Conservation (phyloP, 2,329 filamentous ascomycete species). For the Phialemonium atrogriseum region DNA sequence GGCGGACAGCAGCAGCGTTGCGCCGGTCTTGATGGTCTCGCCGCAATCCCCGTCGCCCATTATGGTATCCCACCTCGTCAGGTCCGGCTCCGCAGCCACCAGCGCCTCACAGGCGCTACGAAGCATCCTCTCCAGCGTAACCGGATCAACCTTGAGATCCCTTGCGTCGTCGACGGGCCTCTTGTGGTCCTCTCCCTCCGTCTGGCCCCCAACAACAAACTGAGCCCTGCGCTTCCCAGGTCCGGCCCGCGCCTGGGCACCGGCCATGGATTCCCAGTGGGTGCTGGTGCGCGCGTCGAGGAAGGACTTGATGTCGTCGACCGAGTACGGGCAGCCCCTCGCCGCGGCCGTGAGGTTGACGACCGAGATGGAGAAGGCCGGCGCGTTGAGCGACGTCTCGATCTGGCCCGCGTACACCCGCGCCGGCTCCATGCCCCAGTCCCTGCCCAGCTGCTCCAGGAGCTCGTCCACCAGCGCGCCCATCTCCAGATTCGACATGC, state of each 20-base stretch:
- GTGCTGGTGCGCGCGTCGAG: slow-evolving; percentile 57
- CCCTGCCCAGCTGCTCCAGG: slow-evolving; percentile 35
- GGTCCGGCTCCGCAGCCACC: slow-evolving; percentile 50
- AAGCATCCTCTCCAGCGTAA: slow-evolving; percentile 44
- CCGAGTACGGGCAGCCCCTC: slow-evolving; percentile 33
- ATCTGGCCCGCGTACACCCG: slow-evolving; percentile 55
- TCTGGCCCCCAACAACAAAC: no score
- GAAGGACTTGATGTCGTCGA: slow-evolving; percentile 49
- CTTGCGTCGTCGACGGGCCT: slow-evolving; percentile 27
- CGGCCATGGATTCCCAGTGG: slow-evolving; percentile 43
- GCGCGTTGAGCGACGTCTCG: slow-evolving; percentile 65
- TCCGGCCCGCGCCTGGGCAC: slow-evolving; percentile 31
- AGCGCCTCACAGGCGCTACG: slow-evolving; percentile 43
- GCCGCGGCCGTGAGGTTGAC: slow-evolving; percentile 48
- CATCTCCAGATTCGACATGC: slow-evolving; percentile 49
- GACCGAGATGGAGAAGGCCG: slow-evolving; percentile 61
- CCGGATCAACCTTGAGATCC: slow-evolving; percentile 43
- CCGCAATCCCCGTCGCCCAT: slow-evolving; percentile 62
- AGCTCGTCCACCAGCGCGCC: slow-evolving; percentile 46
- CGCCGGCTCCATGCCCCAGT: slow-evolving; percentile 41
- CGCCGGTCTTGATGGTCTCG: slow-evolving; percentile 49
- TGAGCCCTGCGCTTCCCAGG: slow-evolving; percentile 36
- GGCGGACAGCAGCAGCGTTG: slow-evolving; percentile 37
- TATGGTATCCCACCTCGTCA: slow-evolving; percentile 54
- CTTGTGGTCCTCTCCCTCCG: slow-evolving; percentile 21